Conservation (phyloP, 257 asterid species). For the Penstemon davidsonii region DNA sequence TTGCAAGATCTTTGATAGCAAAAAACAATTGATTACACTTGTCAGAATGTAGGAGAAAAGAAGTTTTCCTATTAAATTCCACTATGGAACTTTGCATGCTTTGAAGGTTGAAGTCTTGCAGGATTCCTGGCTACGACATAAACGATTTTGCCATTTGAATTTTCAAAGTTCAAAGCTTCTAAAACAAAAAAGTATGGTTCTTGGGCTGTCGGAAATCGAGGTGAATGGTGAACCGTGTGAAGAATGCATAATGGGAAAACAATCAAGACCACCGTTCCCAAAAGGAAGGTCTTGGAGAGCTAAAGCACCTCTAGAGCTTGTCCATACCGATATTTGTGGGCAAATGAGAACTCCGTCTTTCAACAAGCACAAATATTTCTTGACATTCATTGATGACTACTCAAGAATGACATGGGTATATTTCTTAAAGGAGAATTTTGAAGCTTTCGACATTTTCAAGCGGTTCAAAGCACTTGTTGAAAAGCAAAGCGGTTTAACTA, state of each 20-base stretch:
- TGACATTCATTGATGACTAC: neutral
- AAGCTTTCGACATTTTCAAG: neutral
- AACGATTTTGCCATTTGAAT: neutral
- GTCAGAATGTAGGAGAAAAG: neutral
- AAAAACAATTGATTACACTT: neutral
- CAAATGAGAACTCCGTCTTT: neutral
- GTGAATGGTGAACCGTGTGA: neutral
- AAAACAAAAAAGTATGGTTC: neutral
- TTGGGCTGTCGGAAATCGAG: neutral
- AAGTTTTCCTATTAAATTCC: neutral
- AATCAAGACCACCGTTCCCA: neutral
- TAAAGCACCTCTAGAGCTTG: neutral
- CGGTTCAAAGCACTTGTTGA: neutral
- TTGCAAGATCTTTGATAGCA: neutral
- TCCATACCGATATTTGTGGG: neutral
- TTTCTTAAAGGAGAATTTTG: neutral
- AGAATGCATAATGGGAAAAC: neutral
- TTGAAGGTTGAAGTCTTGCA: neutral
- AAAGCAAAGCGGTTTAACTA: neutral
- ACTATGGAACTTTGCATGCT: neutral
- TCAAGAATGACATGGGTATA: neutral
- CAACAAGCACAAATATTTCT: neutral
- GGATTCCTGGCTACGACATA: neutral
- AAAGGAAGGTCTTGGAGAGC: constrained; percentile 4
- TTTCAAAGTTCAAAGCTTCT: neutral